Percentiles rank a stretch among this genome's conserved stretches.
Evolutionary conservation across 2,329 filamentous ascomycete genomes (phyloP).

Genomic region (Claviceps fusiformis): DNA sequence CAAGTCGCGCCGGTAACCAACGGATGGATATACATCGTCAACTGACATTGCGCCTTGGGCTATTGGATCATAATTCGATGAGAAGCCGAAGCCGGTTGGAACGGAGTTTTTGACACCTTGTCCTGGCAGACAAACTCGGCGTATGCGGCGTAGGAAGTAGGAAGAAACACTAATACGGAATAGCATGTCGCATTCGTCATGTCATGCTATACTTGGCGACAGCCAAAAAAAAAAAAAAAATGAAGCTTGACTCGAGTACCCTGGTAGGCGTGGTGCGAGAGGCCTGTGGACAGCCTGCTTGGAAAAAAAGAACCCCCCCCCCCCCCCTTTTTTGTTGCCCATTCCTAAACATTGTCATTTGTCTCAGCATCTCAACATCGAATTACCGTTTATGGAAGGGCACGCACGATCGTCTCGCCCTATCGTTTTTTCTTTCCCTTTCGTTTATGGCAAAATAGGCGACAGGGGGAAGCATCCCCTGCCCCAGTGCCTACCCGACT

Average conservation of each 20-base stretch:
- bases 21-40: neutral
- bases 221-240: neutral
- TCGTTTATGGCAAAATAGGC: neutral
- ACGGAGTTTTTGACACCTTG: neutral
- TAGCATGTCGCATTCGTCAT: neutral
- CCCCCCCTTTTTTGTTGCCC: too few relatives aligned
- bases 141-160: neutral
- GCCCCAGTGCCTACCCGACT: neutral
- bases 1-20: neutral
- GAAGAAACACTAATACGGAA: neutral
- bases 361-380: neutral
- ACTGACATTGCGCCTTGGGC: neutral
- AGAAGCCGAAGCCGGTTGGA: neutral
- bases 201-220: neutral
- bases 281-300: too few relatives aligned
- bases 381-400: slow-evolving; percentile 2
- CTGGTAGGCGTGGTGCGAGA: neutral
- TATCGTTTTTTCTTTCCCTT: neutral
- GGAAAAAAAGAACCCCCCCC: too few relatives aligned
- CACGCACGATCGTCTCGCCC: neutral
- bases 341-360: neutral
- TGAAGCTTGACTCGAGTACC: neutral
- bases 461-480: neutral
- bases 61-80: neutral
- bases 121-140: neutral